A percentile compares a stretch with the other conserved stretches of the same genome.
phyloP scores from a whole-genome alignment of 2,329 filamentous ascomycete genomes.

The Ceratocystis harringtonii region DNA sequence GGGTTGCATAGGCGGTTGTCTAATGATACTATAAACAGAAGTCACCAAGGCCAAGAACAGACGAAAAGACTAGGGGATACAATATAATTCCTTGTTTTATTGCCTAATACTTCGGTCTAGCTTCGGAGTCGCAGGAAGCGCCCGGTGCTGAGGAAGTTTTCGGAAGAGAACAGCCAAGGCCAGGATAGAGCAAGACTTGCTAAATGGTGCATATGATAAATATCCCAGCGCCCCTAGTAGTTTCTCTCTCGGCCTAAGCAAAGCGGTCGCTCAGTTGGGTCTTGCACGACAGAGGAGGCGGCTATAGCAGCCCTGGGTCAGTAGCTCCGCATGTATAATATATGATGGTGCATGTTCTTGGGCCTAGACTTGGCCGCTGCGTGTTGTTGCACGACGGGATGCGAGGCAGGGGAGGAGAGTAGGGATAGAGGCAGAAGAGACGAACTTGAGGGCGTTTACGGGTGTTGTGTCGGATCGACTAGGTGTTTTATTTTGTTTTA shows the following conservation, averaged over 20 bases:
- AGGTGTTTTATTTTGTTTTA: background rate
- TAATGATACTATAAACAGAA: background rate
- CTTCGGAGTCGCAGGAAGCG: background rate
- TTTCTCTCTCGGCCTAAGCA: background rate
- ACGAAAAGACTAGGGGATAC: background rate
- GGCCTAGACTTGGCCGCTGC: background rate
- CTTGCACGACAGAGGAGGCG: background rate
- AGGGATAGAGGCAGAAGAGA: background rate
- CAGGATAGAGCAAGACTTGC: background rate
- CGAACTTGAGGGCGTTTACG: background rate
- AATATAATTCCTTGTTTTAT: background rate
- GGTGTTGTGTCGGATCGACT: background rate
- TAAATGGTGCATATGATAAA: background rate
- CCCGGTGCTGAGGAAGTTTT: background rate
- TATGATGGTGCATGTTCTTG: background rate
- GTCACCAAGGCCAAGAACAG: background rate
- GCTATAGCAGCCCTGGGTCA: no score
- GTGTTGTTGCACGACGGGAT: background rate
- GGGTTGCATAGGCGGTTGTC: background rate
- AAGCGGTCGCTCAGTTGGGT: background rate
- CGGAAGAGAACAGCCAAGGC: background rate
- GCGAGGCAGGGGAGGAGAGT: background rate
- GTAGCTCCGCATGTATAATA: background rate
- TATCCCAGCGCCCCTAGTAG: background rate
- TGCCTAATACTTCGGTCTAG: background rate